Percentiles rank a stretch among this genome's conserved stretches.
These are phyloP conservation scores for Adiantum capillusveneris DNA, from an alignment of 75 land plant genomes.

Conservation along the genomic window DNA sequence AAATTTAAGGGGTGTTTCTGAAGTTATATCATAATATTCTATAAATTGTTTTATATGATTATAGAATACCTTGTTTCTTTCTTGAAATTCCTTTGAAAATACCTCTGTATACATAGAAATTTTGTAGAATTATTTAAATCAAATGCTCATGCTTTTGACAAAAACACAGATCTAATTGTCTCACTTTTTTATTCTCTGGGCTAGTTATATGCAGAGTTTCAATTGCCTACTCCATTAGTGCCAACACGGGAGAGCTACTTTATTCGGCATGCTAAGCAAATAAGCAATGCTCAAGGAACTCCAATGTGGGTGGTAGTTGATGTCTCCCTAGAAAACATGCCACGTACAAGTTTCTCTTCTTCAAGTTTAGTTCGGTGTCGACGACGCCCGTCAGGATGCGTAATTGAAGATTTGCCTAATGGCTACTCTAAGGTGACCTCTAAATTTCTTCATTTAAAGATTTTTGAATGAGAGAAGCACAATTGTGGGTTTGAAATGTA, in stretches of 20 bases:
- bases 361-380: conserved; percentile 13
- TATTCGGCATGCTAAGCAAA: conserved; percentile 64
- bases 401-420: conserved; percentile 80
- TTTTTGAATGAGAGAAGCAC: no score
- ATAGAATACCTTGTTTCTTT: no score
- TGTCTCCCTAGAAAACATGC: conserved; percentile 11
- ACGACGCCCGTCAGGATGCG: conserved; percentile 61
- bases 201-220: conserved; percentile 81
- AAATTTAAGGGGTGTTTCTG: no score
- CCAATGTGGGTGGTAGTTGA: conserved; percentile 30
- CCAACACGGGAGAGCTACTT: conserved; percentile 69
- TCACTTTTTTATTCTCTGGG: background rate
- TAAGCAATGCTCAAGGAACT: conserved; percentile 28
- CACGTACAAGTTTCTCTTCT: background rate
- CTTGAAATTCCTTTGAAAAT: no score
- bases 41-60: no score
- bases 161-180: no score
- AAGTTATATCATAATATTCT: no score
- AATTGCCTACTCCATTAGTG: conserved; percentile 71
- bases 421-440: conserved; percentile 77
- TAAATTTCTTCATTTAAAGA: no score
- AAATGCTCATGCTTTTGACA: no score
- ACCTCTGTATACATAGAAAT: no score
- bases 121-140: no score
- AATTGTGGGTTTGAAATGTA: no score